Conservation (phyloP, 768 basidiomycete genomes). For the Leccinum subtestaceum region DNA sequence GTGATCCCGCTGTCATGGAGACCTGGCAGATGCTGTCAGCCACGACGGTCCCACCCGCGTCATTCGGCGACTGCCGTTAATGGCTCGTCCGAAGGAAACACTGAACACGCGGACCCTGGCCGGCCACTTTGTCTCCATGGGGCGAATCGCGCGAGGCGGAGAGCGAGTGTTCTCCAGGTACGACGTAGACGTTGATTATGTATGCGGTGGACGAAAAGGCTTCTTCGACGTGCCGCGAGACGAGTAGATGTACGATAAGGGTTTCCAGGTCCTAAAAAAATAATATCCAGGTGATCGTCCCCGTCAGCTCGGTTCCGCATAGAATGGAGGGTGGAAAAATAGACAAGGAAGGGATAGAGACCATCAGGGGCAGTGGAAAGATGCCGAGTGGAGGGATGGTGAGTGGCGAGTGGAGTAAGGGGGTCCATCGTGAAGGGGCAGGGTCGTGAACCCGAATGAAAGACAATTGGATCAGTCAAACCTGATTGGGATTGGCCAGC, state of each 20-base stretch:
- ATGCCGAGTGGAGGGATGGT: background rate
- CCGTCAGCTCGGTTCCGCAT: background rate
- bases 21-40: background rate
- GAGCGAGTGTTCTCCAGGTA: slow-evolving; percentile 43
- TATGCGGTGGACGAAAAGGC: slow-evolving; percentile 54
- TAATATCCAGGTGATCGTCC: background rate
- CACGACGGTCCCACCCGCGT: slow-evolving; percentile 16
- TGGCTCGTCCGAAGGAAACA: slow-evolving; percentile 38
- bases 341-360: background rate
- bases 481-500: too few relatives aligned
- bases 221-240: slow-evolving; percentile 62
- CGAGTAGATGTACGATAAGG: slow-evolving; percentile 67
- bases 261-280: slow-evolving; percentile 64
- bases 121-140: slow-evolving; percentile 36
- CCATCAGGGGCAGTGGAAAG: background rate
- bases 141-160: slow-evolving; percentile 45
- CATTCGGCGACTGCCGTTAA: slow-evolving; percentile 19
- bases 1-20: background rate
- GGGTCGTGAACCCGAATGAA: slow-evolving; percentile 2
- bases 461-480: background rate
- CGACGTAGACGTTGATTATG: slow-evolving; percentile 53
- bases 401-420: background rate
- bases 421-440: background rate
- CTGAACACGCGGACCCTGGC: slow-evolving; percentile 37
- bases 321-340: background rate